Evolutionary conservation across 352 stramenopile species (phyloP), one percentile per base, ranked within the genome.

Genomic region (Nannochloropsis limnetica): DNA sequence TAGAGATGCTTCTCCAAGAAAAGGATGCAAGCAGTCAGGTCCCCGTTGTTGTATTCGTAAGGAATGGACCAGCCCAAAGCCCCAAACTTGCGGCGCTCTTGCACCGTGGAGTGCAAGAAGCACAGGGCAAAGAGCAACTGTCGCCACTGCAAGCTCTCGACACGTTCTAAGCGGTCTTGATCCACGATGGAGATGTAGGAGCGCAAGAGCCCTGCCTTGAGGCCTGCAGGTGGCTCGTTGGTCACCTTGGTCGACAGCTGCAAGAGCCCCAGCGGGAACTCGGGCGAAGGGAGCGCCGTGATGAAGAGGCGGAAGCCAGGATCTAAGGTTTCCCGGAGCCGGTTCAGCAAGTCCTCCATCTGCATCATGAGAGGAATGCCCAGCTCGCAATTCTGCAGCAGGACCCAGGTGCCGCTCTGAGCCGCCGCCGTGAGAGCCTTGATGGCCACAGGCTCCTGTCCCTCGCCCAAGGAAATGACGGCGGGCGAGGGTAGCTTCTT

Each of bases 171-270:
- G 49, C 97, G 96, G 87, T 99, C 96, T 88, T 99, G 95, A 88
- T 98, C 95, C n/a, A 99, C 95, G 90, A 98, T 98, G 49, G 98
- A 93, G 17, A 94, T 98, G 90, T 97, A 99, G 31, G 93, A 97
- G 3, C 95, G 93, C 49, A 98, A 85, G 31, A 99, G 85, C 27
- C 95, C 95, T 2, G 96, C 95, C 22, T 95, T 93, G 14, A 99
- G 87, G 14, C 96, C 96, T 83, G 96, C 91, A 3, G 96, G 96
- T 44, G 95, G 95, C 81, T 99, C 95, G 83, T 99, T 98, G 4
- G 96, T 98, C 27, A 99, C 95, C 86, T 99, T 99, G 32, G 94
- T 98, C 61, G 93, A 97, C 95, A 98, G 98, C 86, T 99, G 96
- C 68, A 99, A 89, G 85, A 99, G 88, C 1, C 95, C 95, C 0